These are phyloP conservation scores for Puccinia triticina DNA, from an alignment of 1,284 basidiomycete species.

Conservation along the genomic window DNA sequence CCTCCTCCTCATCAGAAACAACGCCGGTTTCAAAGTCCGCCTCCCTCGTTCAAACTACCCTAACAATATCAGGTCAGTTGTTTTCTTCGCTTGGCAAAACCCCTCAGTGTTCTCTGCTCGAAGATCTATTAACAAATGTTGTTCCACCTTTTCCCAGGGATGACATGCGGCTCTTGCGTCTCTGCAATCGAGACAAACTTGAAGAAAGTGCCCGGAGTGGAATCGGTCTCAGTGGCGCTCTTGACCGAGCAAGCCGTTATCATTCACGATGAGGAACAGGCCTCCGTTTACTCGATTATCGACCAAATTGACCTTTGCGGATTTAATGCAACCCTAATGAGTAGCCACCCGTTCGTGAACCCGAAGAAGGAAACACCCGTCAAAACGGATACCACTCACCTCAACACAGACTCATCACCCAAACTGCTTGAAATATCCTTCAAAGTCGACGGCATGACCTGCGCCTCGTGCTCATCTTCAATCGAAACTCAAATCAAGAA, in stretches of 20 bases:
- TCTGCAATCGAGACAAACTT: constrained; percentile 89
- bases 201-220: constrained; percentile 78
- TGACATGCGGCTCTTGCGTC: constrained; percentile 89
- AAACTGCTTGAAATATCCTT: constrained; percentile 67
- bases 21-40: background rate
- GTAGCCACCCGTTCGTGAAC: background rate
- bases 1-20: background rate
- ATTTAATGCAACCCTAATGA: constrained; percentile 71
- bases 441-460: constrained; percentile 88
- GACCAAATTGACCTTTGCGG: constrained; percentile 91
- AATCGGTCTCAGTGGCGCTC: constrained; percentile 85
- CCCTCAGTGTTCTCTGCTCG: background rate
- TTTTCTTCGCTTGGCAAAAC: background rate
- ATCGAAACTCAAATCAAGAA: constrained; percentile 73
- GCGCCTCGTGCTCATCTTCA: constrained; percentile 75
- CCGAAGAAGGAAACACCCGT: constrained; percentile 2
- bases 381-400: background rate
- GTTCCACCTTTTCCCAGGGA: constrained; percentile 64
- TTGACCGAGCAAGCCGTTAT: constrained; percentile 89
- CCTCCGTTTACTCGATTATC: constrained; percentile 78
- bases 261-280: constrained; percentile 78
- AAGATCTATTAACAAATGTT: too few species aligned
- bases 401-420: background rate
- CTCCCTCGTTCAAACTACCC: too few species aligned
- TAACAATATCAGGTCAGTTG: too few species aligned